These are phyloP conservation scores for Candida succiphila DNA, from an alignment of 805 yeast species.

Conservation along the genomic window DNA sequence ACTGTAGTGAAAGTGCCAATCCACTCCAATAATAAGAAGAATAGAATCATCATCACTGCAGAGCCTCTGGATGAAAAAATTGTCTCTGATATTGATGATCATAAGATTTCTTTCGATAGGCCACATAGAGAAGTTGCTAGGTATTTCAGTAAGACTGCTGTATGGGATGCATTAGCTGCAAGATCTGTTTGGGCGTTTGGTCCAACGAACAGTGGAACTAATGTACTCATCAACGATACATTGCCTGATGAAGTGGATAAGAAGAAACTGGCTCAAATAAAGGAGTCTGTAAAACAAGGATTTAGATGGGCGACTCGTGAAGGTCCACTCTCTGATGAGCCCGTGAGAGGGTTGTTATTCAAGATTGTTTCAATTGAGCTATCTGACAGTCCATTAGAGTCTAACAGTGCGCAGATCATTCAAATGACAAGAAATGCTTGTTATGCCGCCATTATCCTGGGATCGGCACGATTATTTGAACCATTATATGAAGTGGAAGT, in stretches of 20 bases:
- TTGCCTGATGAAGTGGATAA: slow-evolving; percentile 62
- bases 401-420: slow-evolving; percentile 61
- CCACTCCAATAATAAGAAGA: slow-evolving; percentile 42
- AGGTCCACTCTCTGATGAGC: slow-evolving; percentile 91
- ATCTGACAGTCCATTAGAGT: slow-evolving; percentile 34
- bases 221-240: slow-evolving; percentile 60
- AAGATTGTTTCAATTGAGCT: slow-evolving; percentile 53
- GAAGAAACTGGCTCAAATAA: slow-evolving; percentile 29
- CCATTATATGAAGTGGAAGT: slow-evolving; percentile 62
- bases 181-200: slow-evolving; percentile 77
- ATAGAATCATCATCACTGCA: slow-evolving; percentile 59
- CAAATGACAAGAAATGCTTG: slow-evolving; percentile 82
- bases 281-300: slow-evolving; percentile 59
- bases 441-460: slow-evolving; percentile 67
- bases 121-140: slow-evolving; percentile 39
- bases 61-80: slow-evolving; percentile 59
- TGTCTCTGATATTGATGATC: slow-evolving; percentile 44
- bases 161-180: slow-evolving; percentile 80
- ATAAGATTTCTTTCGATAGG: slow-evolving; percentile 22
- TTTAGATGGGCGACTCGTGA: slow-evolving; percentile 76
- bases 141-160: slow-evolving; percentile 43
- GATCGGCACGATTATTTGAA: slow-evolving; percentile 72
- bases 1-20: slow-evolving; percentile 63
- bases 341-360: slow-evolving; percentile 60
- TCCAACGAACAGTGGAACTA: slow-evolving; percentile 44